Percentiles rank a stretch among this genome's conserved stretches.
Conservation (phyloP, 140 eudicot species). For the Anethum foeniculum region DNA sequence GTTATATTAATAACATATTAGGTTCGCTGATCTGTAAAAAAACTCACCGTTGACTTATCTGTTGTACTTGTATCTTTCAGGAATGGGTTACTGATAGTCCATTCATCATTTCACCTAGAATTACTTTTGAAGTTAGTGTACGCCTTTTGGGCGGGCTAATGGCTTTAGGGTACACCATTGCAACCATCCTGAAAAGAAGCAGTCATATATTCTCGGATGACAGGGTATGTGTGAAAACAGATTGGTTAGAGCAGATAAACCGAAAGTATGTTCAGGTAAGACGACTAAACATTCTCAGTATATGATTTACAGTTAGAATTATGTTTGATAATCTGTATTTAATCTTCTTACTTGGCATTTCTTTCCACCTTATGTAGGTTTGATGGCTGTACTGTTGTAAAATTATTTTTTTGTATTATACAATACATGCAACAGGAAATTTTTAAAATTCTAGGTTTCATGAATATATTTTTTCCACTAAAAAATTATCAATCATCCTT, state of each 20-base stretch:
- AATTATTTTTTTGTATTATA: background rate
- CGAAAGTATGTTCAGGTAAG: constrained; percentile 84
- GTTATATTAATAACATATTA: background rate
- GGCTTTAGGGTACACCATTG: constrained; percentile 99
- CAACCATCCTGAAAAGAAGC: constrained; percentile 80
- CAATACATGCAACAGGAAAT: background rate
- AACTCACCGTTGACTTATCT: background rate
- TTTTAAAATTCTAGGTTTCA: background rate
- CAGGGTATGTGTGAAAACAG: constrained; percentile 73
- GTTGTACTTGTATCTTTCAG: constrained; percentile 35
- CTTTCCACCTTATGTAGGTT: background rate
- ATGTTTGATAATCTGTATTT: background rate
- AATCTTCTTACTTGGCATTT: background rate
- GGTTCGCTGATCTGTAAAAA: background rate
- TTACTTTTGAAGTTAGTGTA: constrained; percentile 92
- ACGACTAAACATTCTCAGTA: background rate
- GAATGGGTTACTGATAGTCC: constrained; percentile 98
- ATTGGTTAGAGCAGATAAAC: constrained; percentile 90
- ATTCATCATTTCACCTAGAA: constrained; percentile 95
- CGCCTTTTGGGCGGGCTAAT: constrained; percentile 97
- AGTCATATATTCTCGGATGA: constrained; percentile 86
- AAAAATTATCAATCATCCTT: background rate
- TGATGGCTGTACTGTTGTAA: background rate
- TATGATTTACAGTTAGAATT: background rate
- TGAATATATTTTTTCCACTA: background rate